These are phyloP conservation scores for Candida sp. DNA, from an alignment of 1,139 yeast genomes.

Conservation along the genomic window DNA sequence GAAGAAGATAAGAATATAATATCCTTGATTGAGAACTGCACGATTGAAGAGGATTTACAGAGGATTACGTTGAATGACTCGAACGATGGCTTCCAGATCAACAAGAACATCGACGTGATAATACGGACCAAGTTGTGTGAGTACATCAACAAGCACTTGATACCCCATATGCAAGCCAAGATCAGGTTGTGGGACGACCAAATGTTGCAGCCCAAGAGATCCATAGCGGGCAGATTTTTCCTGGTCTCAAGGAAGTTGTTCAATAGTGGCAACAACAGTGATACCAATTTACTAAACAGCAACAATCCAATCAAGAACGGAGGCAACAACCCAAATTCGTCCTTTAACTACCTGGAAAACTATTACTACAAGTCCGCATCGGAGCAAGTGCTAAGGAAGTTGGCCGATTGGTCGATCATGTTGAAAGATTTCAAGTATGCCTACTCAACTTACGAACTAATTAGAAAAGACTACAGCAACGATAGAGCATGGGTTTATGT, in stretches of 20 bases:
- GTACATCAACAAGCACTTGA: conserved; percentile 56
- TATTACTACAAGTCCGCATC: conserved; percentile 64
- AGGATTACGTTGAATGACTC: conserved; percentile 31
- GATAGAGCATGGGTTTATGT: conserved; percentile 86
- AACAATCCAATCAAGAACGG: conserved; percentile 1
- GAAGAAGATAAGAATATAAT: conserved; percentile 19
- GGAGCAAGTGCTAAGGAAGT: conserved; percentile 77
- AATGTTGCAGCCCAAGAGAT: conserved; percentile 67
- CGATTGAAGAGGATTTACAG: conserved; percentile 61
- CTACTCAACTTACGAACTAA: conserved; percentile 79
- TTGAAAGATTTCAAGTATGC: conserved; percentile 88
- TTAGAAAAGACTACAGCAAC: conserved; percentile 76
- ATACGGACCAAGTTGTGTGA: conserved; percentile 54
- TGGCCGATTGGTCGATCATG: conserved; percentile 95
- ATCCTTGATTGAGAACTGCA: conserved; percentile 40
- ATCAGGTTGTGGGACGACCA: conserved; percentile 82
- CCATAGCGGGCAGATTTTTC: conserved; percentile 76
- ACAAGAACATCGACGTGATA: conserved; percentile 40
- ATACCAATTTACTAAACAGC: conserved; percentile 11
- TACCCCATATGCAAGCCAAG: conserved; percentile 82
- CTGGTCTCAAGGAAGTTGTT: conserved; percentile 67
- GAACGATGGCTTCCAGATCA: conserved; percentile 25
- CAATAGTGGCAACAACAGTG: conserved; percentile 22
- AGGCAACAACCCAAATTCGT: conserved; percentile 9
- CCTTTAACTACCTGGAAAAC: conserved; percentile 49